A percentile compares a stretch with the other conserved stretches of the same genome.
These are phyloP conservation scores for Recurvomyces mirabilis DNA, from an alignment of 495 filamentous ascomycete species.

Conservation along the genomic window DNA sequence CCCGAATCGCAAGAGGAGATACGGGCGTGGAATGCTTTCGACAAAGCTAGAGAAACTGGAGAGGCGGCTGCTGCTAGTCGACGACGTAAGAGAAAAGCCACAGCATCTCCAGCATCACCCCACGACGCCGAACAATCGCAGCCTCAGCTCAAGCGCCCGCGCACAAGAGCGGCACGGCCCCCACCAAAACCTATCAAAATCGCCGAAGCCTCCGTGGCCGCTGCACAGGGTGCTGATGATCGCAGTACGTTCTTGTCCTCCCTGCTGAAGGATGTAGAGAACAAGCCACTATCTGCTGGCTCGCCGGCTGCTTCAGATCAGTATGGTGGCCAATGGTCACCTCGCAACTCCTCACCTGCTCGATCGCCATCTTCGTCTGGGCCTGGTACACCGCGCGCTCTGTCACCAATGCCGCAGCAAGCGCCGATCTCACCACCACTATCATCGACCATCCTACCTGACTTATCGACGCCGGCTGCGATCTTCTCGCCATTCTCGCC, in stretches of 20 bases:
- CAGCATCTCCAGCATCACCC: slow-evolving; percentile 56
- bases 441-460: slow-evolving; percentile 34
- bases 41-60: slow-evolving; percentile 59
- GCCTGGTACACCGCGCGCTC: slow-evolving; percentile 55
- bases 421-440: slow-evolving; percentile 60
- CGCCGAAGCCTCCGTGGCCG: slow-evolving; percentile 28
- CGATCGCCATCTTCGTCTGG: slow-evolving; percentile 59
- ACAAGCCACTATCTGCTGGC: slow-evolving; percentile 41
- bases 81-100: slow-evolving; percentile 63
- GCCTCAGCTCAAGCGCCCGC: slow-evolving; percentile 73
- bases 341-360: slow-evolving; percentile 58
- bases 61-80: slow-evolving; percentile 31
- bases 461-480: slow-evolving; percentile 17
- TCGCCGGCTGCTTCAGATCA: slow-evolving; percentile 16
- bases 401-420: slow-evolving; percentile 61
- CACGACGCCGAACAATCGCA: slow-evolving; percentile 49
- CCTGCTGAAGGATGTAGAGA: slow-evolving; percentile 76
- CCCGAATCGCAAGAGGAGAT: slow-evolving; percentile 66
- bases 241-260: slow-evolving; percentile 66
- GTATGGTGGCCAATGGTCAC: slow-evolving; percentile 28
- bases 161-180: slow-evolving; percentile 49
- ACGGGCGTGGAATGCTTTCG: slow-evolving; percentile 79
- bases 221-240: slow-evolving; percentile 23
- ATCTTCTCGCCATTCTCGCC: slow-evolving; percentile 55
- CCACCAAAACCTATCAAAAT: slow-evolving; percentile 35